Evolutionary conservation across 129 eudicot species (phyloP), one percentile per base, ranked within the genome.

Genomic region (Daucus carota): DNA sequence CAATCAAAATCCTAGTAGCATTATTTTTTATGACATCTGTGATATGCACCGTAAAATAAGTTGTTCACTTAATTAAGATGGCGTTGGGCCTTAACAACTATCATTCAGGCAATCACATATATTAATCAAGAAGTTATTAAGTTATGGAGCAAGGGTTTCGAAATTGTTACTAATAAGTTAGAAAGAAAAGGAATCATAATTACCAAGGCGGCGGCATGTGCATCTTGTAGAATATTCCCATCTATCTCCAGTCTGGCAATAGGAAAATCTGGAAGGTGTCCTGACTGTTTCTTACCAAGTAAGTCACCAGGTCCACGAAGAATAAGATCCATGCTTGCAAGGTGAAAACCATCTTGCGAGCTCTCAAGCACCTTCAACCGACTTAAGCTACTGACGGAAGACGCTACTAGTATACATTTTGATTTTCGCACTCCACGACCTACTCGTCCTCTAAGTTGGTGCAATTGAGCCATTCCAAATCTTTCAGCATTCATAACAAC

Each of bases 401-500:
- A 83, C 40, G 86, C 86, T 62, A 91, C 77, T 45, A 95, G 76
- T 47, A 95, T 79, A 81, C 99, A 95, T 75, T 82, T 89, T 13
- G 99, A 95, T 78, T 95, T 86, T 78, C 94, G 90, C 54, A 46
- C 78, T 81, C 99, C 99, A 46, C 99, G 90, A 8, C 99, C 99
- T 13, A 95, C 99, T 72, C 99, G 86, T 26, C 99, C 99, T 75
- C 99, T 88, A 54, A 95, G 92, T 81, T 95, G 99, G 81, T 95
- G 99, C 29, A 95, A 77, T 38, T 95, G 99, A 52, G 99, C 99
- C 32, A 92, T 85, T 33, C 99, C 99, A 71, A 95, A 91, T 84
- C 99, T 89, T 79, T 95, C 99, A 0, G 97, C 93, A 70, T 95
- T 95, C 99, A 95, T 95, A 11, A 95, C 99, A 67, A 95, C 90